Base-by-base conservation (phyloP, 2,329 filamentous ascomycete species). In the Paracorniculantispora psalliotae region DNA sequence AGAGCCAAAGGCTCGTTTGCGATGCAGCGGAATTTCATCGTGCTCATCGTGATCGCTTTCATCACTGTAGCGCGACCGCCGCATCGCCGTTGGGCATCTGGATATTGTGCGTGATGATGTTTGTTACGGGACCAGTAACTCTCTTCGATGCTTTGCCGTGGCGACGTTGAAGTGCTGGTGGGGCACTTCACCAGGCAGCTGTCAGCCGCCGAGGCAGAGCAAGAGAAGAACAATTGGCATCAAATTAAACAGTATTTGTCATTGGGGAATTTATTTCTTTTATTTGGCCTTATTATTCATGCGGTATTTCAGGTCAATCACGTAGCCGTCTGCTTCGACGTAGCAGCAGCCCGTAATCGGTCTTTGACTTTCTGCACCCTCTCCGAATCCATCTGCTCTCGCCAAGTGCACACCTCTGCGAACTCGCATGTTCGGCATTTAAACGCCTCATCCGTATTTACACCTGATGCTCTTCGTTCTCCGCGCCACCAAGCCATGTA, bases 401-500 rank as follows among this genome's bases (percentile, higher is more conserved):
- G 79, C 93, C 93, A 97, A 13, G 82, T 80, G 70, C 93, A 97
- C 2, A 77, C 79, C 2, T 90, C 86, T 0, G 81, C 84, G 71
- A 97, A 97, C 64, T 96, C 91, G 68, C 93, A 97, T 25, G 81
- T 84, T 21, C 85, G 77, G 70, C 93, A 97, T 71, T 97, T 97
- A 74, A 88, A 96, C 0, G 91, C 90, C 65, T 97, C 92, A 67
- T 92, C 87, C 7, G 96, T 81, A 7, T 84, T 80, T 2, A 97
- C 92, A 0, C 93, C 93, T 8, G 80, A 79, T 0, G 92, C 85
- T 52, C 81, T 75, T 17, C 92, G 78, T 65, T 88, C 79, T 1
- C 92, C 93, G 33, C 83, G 84, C 93, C 93, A 97, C 91, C 91
- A 97, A n/a, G 79, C 71, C 82, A 97, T 85, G 63, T 89, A 87